A percentile compares a stretch with the other conserved stretches of the same genome.
Conservation (phyloP, 2,329 filamentous ascomycete species). For the Furcasterigmium furcatum region DNA sequence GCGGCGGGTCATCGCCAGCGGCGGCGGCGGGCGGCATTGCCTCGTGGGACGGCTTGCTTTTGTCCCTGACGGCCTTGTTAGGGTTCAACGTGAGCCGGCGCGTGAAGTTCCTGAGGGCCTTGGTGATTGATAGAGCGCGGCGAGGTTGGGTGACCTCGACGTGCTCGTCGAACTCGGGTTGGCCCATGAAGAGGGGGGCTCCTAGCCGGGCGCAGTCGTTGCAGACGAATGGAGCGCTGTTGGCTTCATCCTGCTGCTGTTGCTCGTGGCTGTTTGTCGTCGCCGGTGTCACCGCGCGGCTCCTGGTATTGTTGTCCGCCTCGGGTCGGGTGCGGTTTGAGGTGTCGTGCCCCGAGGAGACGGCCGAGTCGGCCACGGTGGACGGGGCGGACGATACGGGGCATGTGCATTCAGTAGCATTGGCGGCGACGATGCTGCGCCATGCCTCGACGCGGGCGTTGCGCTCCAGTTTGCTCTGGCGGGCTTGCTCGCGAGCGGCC, state of each 20-base stretch:
- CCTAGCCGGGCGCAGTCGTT: background rate
- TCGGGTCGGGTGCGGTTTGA: constrained; percentile 7
- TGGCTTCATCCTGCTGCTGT: too few relatives aligned
- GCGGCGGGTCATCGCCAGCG: too few relatives aligned
- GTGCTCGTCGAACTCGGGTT: background rate
- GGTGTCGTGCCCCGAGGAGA: constrained; percentile 12
- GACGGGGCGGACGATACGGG: constrained; percentile 24
- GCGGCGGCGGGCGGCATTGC: background rate
- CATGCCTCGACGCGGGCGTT: constrained; percentile 41
- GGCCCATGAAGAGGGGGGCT: background rate
- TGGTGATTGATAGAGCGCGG: background rate
- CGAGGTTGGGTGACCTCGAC: background rate
- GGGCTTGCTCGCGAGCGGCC: background rate
- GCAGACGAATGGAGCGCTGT: background rate
- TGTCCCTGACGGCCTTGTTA: background rate
- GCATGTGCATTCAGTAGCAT: constrained; percentile 27
- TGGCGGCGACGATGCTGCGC: constrained; percentile 43
- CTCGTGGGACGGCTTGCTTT: background rate
- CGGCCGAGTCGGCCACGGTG: constrained; percentile 18
- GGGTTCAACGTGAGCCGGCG: background rate
- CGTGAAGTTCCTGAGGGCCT: background rate
- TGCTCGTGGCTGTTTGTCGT: constrained; percentile 14
- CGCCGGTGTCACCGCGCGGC: background rate
- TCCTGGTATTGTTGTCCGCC: background rate
- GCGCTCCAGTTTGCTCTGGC: background rate